phyloP scores from a whole-genome alignment of 768 basidiomycete species.

The Hericium alpestre region DNA sequence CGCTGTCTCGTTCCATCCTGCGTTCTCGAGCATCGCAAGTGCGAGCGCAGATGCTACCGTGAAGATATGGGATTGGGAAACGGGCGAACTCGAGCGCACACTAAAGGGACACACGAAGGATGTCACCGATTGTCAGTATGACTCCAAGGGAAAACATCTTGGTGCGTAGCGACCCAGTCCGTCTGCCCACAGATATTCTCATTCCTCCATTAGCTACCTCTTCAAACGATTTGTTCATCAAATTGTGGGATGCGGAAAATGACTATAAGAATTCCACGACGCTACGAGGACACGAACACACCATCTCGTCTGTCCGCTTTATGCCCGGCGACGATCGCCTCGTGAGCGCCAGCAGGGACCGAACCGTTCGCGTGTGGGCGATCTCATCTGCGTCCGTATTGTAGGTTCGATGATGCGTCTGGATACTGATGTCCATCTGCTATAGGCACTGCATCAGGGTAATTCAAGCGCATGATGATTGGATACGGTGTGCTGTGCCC shows the following conservation, averaged over 20 bases:
- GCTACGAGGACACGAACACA: no score
- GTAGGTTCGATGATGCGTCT: no score
- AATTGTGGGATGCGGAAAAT: constrained; percentile 9
- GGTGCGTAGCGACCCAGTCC: constrained; percentile 21
- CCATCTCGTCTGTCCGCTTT: no score
- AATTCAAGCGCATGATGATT: no score
- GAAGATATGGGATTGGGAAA: constrained; percentile 57
- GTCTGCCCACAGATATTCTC: neutral
- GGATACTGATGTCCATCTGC: no score
- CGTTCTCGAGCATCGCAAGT: constrained; percentile 39
- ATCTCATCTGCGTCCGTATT: no score
- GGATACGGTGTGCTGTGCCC: no score
- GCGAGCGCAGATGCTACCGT: constrained; percentile 46
- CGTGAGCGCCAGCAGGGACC: no score
- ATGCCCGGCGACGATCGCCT: no score
- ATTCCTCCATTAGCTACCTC: constrained; percentile 32
- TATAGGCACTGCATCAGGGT: no score
- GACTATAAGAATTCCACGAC: no score
- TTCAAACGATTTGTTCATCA: constrained; percentile 46
- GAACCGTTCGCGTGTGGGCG: no score
- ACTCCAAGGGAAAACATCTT: constrained; percentile 40
- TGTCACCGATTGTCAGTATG: constrained; percentile 46
- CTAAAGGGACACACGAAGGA: constrained; percentile 50
- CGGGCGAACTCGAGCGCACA: constrained; percentile 48
- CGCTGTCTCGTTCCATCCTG: constrained; percentile 44